Percentiles rank a stretch among this genome's conserved stretches.
phyloP scores from a whole-genome alignment of 2,329 filamentous ascomycete genomes.

The Colletotrichum simmondsii region DNA sequence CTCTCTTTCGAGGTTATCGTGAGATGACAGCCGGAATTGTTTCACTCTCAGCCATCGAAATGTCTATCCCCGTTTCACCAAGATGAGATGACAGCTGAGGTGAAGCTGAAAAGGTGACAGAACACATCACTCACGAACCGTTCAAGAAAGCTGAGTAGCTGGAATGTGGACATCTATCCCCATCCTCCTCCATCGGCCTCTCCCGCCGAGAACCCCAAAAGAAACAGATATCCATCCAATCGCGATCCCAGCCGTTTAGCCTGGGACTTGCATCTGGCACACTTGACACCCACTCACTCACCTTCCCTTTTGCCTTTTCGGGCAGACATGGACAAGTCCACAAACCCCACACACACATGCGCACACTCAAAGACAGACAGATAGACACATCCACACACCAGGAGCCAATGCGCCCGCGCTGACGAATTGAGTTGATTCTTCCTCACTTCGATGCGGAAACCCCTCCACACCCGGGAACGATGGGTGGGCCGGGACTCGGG shows the following conservation, averaged over 20 bases:
- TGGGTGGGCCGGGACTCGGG: conserved; percentile 15
- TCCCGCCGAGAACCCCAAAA: background rate
- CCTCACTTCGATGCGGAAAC: background rate
- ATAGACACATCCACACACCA: background rate
- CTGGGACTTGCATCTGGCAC: conserved; percentile 13
- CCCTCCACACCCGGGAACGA: background rate
- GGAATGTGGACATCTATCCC: background rate
- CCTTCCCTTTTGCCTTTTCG: background rate
- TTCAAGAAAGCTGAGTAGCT: conserved; percentile 7
- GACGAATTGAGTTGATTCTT: background rate
- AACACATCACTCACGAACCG: background rate
- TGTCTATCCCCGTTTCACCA: background rate
- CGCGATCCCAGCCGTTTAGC: conserved; percentile 13
- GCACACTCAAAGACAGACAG: background rate
- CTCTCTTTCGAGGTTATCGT: background rate
- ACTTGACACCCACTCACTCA: background rate
- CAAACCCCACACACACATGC: background rate
- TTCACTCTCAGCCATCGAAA: background rate
- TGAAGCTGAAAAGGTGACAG: conserved; percentile 10
- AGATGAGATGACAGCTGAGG: background rate
- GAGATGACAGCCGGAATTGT: background rate
- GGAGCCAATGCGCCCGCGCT: conserved; percentile 18
- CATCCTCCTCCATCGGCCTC: background rate
- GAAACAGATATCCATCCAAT: conserved; percentile 1
- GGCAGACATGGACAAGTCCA: background rate